phyloP scores from a whole-genome alignment of 208 protist species.

The Leptomonas pyrrhocoris region DNA sequence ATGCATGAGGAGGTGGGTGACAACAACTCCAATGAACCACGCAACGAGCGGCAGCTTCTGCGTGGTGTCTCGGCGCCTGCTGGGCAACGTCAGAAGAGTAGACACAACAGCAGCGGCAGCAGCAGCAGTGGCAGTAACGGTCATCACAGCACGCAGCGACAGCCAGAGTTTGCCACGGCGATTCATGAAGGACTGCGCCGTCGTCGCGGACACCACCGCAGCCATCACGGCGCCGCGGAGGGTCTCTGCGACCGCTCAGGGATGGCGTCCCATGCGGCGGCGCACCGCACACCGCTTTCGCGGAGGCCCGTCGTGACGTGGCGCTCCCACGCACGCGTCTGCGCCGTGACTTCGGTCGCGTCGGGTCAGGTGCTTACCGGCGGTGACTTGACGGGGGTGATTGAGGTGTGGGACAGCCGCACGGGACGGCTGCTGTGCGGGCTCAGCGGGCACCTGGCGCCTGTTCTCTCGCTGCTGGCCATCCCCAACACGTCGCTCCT shows the following conservation, averaged over 20 bases:
- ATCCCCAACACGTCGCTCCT: constrained; percentile 29
- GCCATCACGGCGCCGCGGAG: background rate
- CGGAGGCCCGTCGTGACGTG: constrained; percentile 46
- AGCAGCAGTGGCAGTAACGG: background rate
- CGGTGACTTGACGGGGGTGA: constrained; percentile 37
- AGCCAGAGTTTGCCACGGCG: no score
- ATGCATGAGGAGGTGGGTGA: no score
- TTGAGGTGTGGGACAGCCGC: constrained; percentile 55
- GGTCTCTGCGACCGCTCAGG: background rate
- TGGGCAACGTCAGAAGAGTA: no score
- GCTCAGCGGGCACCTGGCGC: constrained; percentile 39
- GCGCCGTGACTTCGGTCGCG: constrained; percentile 26
- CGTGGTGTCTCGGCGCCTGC: no score
- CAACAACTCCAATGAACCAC: no score
- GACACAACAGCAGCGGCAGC: background rate
- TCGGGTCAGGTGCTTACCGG: constrained; percentile 48
- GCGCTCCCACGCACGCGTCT: constrained; percentile 36
- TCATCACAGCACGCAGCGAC: no score
- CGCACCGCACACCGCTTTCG: constrained; percentile 7
- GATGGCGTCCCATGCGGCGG: background rate
- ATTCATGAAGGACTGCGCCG: background rate
- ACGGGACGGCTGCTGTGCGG: constrained; percentile 35
- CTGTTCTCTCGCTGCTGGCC: constrained; percentile 36
- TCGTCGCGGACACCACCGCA: background rate
- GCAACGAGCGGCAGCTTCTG: no score